Conservation (phyloP, 352 stramenopile genomes). For the Phytophthora sp. region DNA sequence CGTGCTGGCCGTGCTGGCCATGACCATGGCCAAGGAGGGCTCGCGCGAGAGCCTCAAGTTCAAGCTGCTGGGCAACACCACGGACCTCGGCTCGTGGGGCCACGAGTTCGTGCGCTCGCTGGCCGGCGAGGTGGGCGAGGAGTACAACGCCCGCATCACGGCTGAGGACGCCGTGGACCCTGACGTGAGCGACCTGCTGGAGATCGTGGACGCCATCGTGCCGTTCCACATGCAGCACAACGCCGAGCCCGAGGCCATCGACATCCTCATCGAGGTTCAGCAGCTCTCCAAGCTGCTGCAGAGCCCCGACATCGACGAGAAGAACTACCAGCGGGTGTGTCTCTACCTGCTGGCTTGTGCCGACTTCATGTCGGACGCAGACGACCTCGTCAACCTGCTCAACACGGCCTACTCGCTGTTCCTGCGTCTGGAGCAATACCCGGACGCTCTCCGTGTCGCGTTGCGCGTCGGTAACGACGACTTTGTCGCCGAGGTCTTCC, state of each 20-base stretch:
- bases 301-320: slow-evolving; percentile 95
- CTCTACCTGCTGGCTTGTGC: slow-evolving; percentile 98
- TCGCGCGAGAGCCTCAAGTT: slow-evolving; percentile 88
- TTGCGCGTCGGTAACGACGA: slow-evolving; percentile 91
- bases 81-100: slow-evolving; percentile 95
- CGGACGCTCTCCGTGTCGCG: slow-evolving; percentile 97
- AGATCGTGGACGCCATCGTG: slow-evolving; percentile 98
- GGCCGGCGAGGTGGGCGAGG: slow-evolving; percentile 97
- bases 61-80: slow-evolving; percentile 92
- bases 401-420: slow-evolving; percentile 97
- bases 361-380: slow-evolving; percentile 98
- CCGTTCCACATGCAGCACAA: slow-evolving; percentile 99
- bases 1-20: slow-evolving; percentile 94
- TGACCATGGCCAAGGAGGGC: slow-evolving; percentile 98
- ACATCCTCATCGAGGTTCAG: slow-evolving; percentile 99
- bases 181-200: slow-evolving; percentile 92
- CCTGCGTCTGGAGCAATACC: slow-evolving; percentile 92
- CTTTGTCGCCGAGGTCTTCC: slow-evolving; percentile 78
- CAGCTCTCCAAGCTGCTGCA: slow-evolving; percentile 95
- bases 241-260: slow-evolving; percentile 98
- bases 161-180: slow-evolving; percentile 53
- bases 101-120: slow-evolving; percentile 99
- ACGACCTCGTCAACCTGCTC: slow-evolving; percentile 94
- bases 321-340: slow-evolving; percentile 98
- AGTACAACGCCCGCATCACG: slow-evolving; percentile 84